Conservation (phyloP, 2,329 filamentous ascomycete species). For the Arthrobotrys pseudoclavata region DNA sequence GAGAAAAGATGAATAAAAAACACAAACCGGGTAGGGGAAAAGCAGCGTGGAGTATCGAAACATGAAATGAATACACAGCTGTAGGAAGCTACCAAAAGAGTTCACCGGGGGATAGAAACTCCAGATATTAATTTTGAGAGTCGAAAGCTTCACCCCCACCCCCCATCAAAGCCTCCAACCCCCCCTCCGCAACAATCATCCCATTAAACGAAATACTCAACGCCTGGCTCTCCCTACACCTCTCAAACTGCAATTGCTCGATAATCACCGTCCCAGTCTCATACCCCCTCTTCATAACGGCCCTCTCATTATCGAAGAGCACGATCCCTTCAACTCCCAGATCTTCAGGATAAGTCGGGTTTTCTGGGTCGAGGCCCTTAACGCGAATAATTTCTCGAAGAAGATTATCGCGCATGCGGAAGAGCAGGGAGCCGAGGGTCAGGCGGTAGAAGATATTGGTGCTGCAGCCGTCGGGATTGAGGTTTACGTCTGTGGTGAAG, state of each 20-base stretch:
- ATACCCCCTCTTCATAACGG: constrained; percentile 12
- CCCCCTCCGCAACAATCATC: constrained; percentile 10
- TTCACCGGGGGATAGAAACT: too few relatives aligned
- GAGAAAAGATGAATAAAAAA: too few relatives aligned
- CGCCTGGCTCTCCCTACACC: constrained; percentile 36
- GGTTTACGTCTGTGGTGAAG: constrained; percentile 36
- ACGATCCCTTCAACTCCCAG: background rate
- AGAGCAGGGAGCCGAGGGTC: constrained; percentile 42
- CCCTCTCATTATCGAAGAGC: background rate
- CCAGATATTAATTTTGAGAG: too few relatives aligned
- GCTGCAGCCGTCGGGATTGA: constrained; percentile 20
- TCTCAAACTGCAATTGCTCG: constrained; percentile 39
- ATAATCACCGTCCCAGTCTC: constrained; percentile 34
- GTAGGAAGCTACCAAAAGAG: too few relatives aligned
- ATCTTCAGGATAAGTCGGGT: constrained; percentile 6
- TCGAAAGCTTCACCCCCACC: background rate
- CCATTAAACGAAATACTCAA: constrained; percentile 43
- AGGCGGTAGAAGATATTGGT: constrained; percentile 21
- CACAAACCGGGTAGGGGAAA: too few relatives aligned
- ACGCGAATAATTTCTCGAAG: constrained; percentile 24
- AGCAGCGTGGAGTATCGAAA: too few relatives aligned
- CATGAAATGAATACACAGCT: too few relatives aligned
- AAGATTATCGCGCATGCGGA: constrained; percentile 34
- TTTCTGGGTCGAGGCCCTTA: constrained; percentile 4
- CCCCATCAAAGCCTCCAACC: background rate